Base-by-base conservation (phyloP, 1,284 basidiomycete genomes). In the Athelia psychrophila region DNA sequence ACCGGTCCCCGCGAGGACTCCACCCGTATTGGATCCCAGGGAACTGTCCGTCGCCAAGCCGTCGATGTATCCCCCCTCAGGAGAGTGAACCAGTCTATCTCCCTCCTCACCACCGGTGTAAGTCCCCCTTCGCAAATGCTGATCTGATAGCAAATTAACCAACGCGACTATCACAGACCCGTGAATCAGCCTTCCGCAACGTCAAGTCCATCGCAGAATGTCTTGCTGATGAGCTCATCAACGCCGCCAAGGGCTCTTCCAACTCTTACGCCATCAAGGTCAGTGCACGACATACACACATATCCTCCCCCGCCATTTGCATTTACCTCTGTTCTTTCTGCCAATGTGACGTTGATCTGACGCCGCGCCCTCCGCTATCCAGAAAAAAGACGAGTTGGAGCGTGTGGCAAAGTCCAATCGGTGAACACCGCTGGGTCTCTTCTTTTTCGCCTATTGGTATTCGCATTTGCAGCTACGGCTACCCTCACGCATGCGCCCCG, bases 181-280 rank as follows among this genome's bases (percentile, higher is more conserved):
- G 97, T 71, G 97, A 99, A 79, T 98, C 95, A 53, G 95, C 97
- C 51, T 99, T 99, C 95, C 93, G 97, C 76, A 99, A 99, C 80
- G 93, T 98, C 71, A 99, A 99, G 80, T 97, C 94, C 59, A 91
- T 99, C 64, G 93, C 95, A 56, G 95, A 98, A 80, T 98, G 96
- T 79, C 85, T 99, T 56, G 97, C 97, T 60, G 97, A 99, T 72
- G 97, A 99, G 77, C 90, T 99, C 66, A 98, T 99, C 86, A 99
- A 99, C 78, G 97, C 97, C 56, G 97, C 97, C 66, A 99, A 99
- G 84, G 97, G 97, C 61, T 99, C 97, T 55, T 98, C 95, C 68
- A 99, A 99, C 91, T 98, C 96, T 58, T 99, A 98, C 74, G 96
- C 97, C 63, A 99, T 99, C 86, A 97, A 97, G 88, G 90, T 88